Percentiles rank a stretch among this genome's conserved stretches.
These are phyloP conservation scores for Quercus engelmannii DNA, from an alignment of 306 rosid species.

Conservation along the genomic window DNA sequence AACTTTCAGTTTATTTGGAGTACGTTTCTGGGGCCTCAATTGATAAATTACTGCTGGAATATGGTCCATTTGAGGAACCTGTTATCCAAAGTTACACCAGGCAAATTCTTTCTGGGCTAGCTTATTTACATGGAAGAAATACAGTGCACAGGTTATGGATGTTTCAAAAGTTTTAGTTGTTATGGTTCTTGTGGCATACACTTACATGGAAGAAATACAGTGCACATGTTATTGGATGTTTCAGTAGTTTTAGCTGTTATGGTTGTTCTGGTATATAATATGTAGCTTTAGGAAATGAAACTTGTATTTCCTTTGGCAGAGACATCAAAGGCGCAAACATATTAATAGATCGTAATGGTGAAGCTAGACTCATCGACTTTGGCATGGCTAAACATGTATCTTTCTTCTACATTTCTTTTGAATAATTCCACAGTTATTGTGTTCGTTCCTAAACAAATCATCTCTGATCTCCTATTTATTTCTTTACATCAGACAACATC, in stretches of 20 bases:
- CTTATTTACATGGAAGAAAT: slow-evolving; percentile 86
- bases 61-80: slow-evolving; percentile 82
- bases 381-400: slow-evolving; percentile 96
- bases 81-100: slow-evolving; percentile 87
- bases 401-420: neutral
- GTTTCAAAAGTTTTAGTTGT: too few relatives aligned
- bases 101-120: slow-evolving; percentile 88
- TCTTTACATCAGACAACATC: slow-evolving; percentile 54
- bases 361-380: slow-evolving; percentile 85
- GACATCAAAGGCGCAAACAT: slow-evolving; percentile 98
- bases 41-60: slow-evolving; percentile 67
- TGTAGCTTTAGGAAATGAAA: neutral
- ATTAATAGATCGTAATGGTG: slow-evolving; percentile 88
- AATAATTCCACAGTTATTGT: too few relatives aligned
- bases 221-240: neutral
- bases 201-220: too few relatives aligned
- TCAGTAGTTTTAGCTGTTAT: neutral
- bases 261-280: neutral
- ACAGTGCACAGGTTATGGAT: slow-evolving; percentile 77
- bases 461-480: too few relatives aligned
- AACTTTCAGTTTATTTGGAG: neutral
- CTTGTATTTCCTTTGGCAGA: slow-evolving; percentile 47
- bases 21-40: neutral
- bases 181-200: too few relatives aligned
- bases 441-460: too few relatives aligned